Evolutionary conservation across 305 asterid species (phyloP).

Genomic region (Rubia occidens): DNA sequence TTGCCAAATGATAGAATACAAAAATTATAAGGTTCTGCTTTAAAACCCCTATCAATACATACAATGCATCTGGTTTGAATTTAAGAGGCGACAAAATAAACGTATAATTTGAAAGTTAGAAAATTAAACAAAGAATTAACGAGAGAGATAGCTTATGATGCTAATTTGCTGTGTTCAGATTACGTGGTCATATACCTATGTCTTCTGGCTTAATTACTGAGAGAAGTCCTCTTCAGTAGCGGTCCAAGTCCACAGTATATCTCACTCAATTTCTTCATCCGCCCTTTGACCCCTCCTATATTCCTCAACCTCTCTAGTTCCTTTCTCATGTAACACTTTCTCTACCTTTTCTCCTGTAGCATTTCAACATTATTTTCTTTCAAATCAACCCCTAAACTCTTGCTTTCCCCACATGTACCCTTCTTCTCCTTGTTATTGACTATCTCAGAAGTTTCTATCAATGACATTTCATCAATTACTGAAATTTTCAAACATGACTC

Average conservation of each 20-base stretch:
- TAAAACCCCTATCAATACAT: too few species aligned
- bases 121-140: too few species aligned
- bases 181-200: too few species aligned
- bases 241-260: conserved; percentile 53
- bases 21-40: too few species aligned
- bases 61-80: too few species aligned
- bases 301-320: conserved; percentile 64
- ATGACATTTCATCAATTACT: conserved; percentile 26
- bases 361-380: conserved; percentile 6
- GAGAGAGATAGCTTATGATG: too few species aligned
- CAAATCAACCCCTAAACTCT: conserved; percentile 15
- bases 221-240: too few species aligned
- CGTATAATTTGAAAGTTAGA: too few species aligned
- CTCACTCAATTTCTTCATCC: conserved; percentile 65
- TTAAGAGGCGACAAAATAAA: too few species aligned
- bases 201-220: too few species aligned
- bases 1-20: too few species aligned
- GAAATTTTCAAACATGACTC: conserved; percentile 21
- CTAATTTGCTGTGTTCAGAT: too few species aligned
- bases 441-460: conserved; percentile 16
- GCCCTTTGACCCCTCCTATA: conserved; percentile 42
- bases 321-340: conserved; percentile 38
- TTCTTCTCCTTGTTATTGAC: conserved; percentile 19
- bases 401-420: conserved; percentile 28
- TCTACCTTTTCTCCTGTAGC: conserved; percentile 25